Evolutionary conservation across 345 rosid genomes (phyloP), one percentile per base, ranked within the genome.

Genomic region (Acer yangbiense): DNA sequence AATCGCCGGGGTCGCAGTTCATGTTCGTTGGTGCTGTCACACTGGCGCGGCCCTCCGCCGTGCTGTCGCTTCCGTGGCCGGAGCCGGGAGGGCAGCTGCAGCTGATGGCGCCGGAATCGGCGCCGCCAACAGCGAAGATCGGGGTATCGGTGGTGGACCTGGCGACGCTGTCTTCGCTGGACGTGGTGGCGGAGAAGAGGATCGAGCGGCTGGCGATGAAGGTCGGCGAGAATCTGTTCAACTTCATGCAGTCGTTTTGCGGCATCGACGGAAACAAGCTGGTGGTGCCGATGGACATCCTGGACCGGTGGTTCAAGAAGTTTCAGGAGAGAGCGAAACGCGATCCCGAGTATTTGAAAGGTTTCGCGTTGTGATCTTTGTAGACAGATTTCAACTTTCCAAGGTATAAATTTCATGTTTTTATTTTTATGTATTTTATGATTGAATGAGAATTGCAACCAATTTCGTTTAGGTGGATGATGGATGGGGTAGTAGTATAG

Each of bases 301-400:
- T 96, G 83, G 98, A 96, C 71, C 89, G 98, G 25, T 94, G 99
- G 99, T 96, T 96, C 77, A 94, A 91, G 82, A 95, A 96, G 89
- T 96, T 96, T 76, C 98, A 91, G 78, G 98, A 94, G 77, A 87
- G 84, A 81, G 94, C 98, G 11, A 95, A 91, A 82, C 93, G 98
- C 50, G 99, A 95, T 75, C 95, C 97, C 20, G 91, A 88, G 63
- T 96, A 88, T 72, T 83, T 94, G 83, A 96, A 94, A 75, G 87
- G 88, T 50, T 96, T 96, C 58, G 87, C 91, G 32, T 81, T 90
- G 87, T 96, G 79, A 84, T 57, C 55, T 76, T 13, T 66, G n/a
- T 64, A n/a, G 58, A 54, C 17, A 9, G 64, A 21, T 60, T 18
- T 60, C 64, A 54, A 6, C 58, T 54, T 54, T 54, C 6, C 0